A percentile compares a stretch with the other conserved stretches of the same genome.
Evolutionary conservation across 495 filamentous ascomycete species (phyloP).

Genomic region (Aspergillus sclerotiicarbonarius): DNA sequence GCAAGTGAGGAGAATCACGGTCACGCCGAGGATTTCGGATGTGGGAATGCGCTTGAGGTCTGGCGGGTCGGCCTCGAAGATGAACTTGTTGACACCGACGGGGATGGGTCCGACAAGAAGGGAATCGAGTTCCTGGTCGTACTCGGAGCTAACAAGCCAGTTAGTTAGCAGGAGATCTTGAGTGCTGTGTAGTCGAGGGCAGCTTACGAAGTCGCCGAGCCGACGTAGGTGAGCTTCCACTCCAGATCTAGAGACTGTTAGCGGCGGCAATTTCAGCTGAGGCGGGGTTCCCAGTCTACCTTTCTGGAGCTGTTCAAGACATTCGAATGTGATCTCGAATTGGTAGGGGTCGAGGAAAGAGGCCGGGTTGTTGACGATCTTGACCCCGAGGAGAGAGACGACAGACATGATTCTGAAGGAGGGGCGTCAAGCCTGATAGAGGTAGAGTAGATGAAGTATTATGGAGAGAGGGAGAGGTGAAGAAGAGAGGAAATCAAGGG

Average conservation of each 20-base stretch:
- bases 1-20: constrained; percentile 93
- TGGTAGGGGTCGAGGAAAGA: constrained; percentile 83
- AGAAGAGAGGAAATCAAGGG: background rate
- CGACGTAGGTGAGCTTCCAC: constrained; percentile 99
- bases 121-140: constrained; percentile 97
- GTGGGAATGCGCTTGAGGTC: constrained; percentile 85
- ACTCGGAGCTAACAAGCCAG: constrained; percentile 66
- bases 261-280: background rate
- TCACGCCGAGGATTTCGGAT: constrained; percentile 94
- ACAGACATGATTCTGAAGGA: constrained; percentile 74
- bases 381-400: constrained; percentile 90
- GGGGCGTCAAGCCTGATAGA: constrained; percentile 8
- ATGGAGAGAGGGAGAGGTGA: background rate
- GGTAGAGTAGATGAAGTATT: background rate
- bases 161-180: constrained; percentile 11
- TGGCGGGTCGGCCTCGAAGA: constrained; percentile 93
- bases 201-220: constrained; percentile 89
- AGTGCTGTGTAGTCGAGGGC: background rate
- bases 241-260: constrained; percentile 71
- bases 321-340: constrained; percentile 99
- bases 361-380: constrained; percentile 94
- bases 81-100: constrained; percentile 96
- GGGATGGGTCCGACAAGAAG: constrained; percentile 95
- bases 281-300: constrained; percentile 46
- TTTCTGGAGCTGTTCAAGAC: constrained; percentile 87